These are phyloP conservation scores for Elsinoe fawcettii DNA, from an alignment of 2,329 filamentous ascomycete genomes.

Conservation along the genomic window DNA sequence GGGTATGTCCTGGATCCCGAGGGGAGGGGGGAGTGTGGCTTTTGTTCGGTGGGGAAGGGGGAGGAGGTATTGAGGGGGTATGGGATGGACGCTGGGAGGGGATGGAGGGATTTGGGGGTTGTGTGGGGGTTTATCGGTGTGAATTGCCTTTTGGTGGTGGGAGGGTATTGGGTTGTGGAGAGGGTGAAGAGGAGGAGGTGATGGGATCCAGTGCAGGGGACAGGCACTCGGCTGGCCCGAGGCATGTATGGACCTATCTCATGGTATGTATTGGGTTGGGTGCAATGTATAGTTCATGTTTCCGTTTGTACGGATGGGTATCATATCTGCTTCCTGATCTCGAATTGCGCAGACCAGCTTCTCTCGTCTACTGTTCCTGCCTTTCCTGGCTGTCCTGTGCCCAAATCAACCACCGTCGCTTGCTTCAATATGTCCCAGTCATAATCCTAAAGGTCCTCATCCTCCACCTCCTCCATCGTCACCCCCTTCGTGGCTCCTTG, in stretches of 20 bases:
- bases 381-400: no score
- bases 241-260: neutral
- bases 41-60: conserved; percentile 80
- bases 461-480: conserved; percentile 14
- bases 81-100: conserved; percentile 52
- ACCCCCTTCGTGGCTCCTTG: neutral
- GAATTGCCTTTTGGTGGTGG: conserved; percentile 38
- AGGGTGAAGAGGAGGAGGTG: neutral
- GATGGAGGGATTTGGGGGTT: conserved; percentile 50
- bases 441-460: conserved; percentile 13
- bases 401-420: no score
- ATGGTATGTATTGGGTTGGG: no score
- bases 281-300: neutral
- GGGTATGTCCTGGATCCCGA: conserved; percentile 32
- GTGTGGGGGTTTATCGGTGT: conserved; percentile 56
- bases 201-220: neutral
- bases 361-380: neutral
- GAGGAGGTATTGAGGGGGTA: conserved; percentile 75
- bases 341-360: no score
- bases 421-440: no score
- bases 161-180: neutral
- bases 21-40: conserved; percentile 70
- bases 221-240: neutral
- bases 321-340: neutral
- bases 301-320: neutral